Percentiles rank a stretch among this genome's conserved stretches.
These are phyloP conservation scores for Dillenia turbinata DNA, from an alignment of 164 flowering plant species.

Conservation along the genomic window DNA sequence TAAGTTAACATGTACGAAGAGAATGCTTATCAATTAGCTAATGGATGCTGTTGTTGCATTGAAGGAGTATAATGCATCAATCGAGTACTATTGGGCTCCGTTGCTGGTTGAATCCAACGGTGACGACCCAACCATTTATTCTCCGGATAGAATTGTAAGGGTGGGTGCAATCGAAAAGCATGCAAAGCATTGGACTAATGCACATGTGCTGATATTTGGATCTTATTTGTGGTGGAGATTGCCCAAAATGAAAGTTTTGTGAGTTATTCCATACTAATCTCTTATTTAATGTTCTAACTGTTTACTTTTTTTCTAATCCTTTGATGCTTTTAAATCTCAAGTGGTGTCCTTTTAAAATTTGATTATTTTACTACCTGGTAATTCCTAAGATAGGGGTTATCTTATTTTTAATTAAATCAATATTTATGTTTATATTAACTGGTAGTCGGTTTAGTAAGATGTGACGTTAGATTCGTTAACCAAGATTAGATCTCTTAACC, in stretches of 20 bases:
- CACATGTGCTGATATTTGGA: conserved; percentile 50
- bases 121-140: conserved; percentile 45
- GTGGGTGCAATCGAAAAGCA: conserved; percentile 53
- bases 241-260: conserved; percentile 29
- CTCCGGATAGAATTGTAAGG: conserved; percentile 46
- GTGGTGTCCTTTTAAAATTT: too few species aligned
- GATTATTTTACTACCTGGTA: too few species aligned
- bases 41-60: too few species aligned
- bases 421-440: too few species aligned
- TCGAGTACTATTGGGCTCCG: conserved; percentile 23
- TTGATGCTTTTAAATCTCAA: too few species aligned
- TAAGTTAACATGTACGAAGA: too few species aligned
- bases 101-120: conserved; percentile 66
- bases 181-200: conserved; percentile 52
- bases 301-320: neutral
- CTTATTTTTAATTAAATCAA: too few species aligned
- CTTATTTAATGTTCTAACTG: neutral
- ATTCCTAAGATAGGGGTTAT: too few species aligned
- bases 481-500: too few species aligned
- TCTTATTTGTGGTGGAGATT: conserved; percentile 66
- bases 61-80: conserved; percentile 57
- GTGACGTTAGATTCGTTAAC: too few species aligned
- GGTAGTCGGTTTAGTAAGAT: too few species aligned
- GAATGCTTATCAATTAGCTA: too few species aligned
- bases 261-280: conserved; percentile 18